Evolutionary conservation across 2,329 filamentous ascomycete genomes (phyloP), one percentile per base, ranked within the genome.

Genomic region (Fusarium algeriense): DNA sequence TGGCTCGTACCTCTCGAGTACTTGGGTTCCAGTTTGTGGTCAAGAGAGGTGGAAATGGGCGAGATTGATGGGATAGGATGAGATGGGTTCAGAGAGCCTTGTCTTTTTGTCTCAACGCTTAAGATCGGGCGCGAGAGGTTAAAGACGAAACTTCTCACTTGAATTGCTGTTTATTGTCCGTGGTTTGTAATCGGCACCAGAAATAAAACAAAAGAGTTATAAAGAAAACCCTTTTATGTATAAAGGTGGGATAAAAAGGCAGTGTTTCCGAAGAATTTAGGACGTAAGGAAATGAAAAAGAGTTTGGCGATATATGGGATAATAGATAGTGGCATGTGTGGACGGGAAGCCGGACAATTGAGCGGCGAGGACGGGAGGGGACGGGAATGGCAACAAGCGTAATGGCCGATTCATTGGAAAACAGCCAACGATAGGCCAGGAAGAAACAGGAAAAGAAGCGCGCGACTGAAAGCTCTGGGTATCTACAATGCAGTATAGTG

Each of bases 321-420:
- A 68, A 70, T 62, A 63, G 60, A 64, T 58, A 62, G 53, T 73
- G 67, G 62, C 62, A 67, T 69, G 60, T 73, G 59, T 60, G 56
- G 69, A 50, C 73, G 67, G 73, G 67, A 75, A 53, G 67, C 73
- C 74, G 67, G 73, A 67, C 69, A 63, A 61, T 74, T 61, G 57
- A 64, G 55, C 69, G 65, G 65, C 69, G 63, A 75, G 55, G 46
- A 55, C 74, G 74, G 74, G 73, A 76, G 73, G 65, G 65, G 67
- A 71, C 74, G 75, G 75, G 67, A 76, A 71, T 54, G 64, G 67
- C 56, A 46, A 64, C 54, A 71, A 74, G 68, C 68, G 64, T 57
- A 72, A 61, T 67, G 70, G 64, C 64, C 55, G 64, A 64, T 69
- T 70, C 59, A 68, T 57, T 64, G 37, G 56, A 70, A 64, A 56